phyloP scores from a whole-genome alignment of 352 stramenopile genomes.

The Phytophthora niederhauseri region DNA sequence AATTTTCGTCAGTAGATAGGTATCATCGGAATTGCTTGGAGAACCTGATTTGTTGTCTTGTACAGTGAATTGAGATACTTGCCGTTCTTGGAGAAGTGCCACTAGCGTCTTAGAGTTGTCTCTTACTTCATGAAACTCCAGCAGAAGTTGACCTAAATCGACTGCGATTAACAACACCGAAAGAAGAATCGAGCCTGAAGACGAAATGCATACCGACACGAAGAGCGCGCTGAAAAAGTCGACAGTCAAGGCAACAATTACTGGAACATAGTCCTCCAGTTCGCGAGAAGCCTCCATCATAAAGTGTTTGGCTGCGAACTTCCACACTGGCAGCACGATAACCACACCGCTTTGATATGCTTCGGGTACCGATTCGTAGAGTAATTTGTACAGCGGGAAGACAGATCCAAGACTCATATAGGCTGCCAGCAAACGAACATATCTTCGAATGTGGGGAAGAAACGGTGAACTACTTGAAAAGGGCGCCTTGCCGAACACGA shows the following conservation, averaged over 20 bases:
- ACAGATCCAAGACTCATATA: background rate
- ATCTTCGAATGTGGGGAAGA: background rate
- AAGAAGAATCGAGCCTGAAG: background rate
- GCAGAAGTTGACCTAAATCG: background rate
- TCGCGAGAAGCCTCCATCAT: background rate
- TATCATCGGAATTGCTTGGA: background rate
- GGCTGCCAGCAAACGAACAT: background rate
- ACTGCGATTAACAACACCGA: background rate
- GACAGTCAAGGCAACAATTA: slow-evolving; percentile 6
- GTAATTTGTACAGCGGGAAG: slow-evolving; percentile 6
- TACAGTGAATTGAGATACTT: background rate
- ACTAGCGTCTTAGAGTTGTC: background rate
- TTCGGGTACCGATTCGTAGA: slow-evolving; percentile 4
- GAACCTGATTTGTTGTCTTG: background rate
- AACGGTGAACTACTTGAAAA: background rate
- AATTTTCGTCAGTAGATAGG: background rate
- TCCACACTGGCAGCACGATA: slow-evolving; percentile 10
- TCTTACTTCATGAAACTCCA: background rate
- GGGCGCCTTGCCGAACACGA: background rate
- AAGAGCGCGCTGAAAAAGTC: slow-evolving; percentile 26
- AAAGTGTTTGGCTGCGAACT: slow-evolving; percentile 9
- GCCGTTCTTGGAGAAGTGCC: background rate
- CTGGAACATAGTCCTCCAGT: slow-evolving; percentile 7
- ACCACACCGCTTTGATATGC: background rate
- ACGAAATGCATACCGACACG: slow-evolving; percentile 20